Evolutionary conservation across 768 basidiomycete species (phyloP), one percentile per base, ranked within the genome.

Genomic region (Termitomyces sp.): DNA sequence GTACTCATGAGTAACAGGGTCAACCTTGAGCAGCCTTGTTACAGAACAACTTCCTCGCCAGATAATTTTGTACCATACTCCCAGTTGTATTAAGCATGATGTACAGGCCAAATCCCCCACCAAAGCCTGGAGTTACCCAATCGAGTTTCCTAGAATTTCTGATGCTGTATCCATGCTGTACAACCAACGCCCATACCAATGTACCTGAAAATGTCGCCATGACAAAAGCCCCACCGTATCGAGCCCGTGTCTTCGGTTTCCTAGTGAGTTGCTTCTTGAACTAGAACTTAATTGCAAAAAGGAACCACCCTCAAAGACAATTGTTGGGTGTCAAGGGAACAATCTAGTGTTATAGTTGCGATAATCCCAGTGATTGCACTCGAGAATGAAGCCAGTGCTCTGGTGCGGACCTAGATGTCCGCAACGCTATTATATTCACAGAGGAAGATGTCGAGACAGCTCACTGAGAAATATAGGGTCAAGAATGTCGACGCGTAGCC

Each of bases 401-500:
- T 60, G 10, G 62, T 60, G 2, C 62, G 62, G 32, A 65, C 64
- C 64, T 65, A 27, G 16, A 36, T 32, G 27, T 39, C 27, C 27
- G 9, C 26, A 50, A 30, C 30, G 32, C 40, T 37, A 9, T 10
- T 36, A 33, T 36, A 48, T 6, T 3, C n/a, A n/a, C 27, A 22
- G 30, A 26, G 18, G 24, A 34, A 34, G 13, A 6, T 5, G 13
- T 44, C 16, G 16, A 30, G 14, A 47, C 14, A 40, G 24, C 60
- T 48, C 34, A 61, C 64, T 26, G 62, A 59, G 32, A 65, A 63
- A 42, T 64, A 64, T 9, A 65, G 50, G 9, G 63, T 64, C 52
- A 62, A 56, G 59, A 62, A 67, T 10, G 64, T 67, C 4, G 64
- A 64, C 10, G 61, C 34, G 30, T 65, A 67, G 14, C 58, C 60